Evolutionary conservation across 441 rosid genomes (phyloP).

Genomic region (Arabidopsis hybrid): DNA sequence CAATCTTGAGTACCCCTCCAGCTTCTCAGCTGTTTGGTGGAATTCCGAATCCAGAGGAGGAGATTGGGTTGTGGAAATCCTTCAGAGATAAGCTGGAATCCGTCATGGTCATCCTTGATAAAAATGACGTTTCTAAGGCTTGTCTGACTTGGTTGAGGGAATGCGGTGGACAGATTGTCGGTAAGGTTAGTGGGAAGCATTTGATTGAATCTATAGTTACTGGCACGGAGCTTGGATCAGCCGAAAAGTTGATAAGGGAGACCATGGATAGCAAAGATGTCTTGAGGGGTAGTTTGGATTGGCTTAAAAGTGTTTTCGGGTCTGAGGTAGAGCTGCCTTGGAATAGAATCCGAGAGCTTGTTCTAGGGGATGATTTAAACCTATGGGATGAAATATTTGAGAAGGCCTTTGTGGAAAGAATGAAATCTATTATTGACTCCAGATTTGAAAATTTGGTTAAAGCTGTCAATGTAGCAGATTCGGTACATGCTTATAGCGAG

Average conservation of each 20-base stretch:
- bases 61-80: conserved; percentile 85
- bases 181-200: conserved; percentile 70
- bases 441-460: conserved; percentile 71
- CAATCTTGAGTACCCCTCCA: conserved; percentile 86
- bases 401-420: conserved; percentile 90
- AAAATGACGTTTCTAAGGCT: conserved; percentile 60
- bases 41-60: conserved; percentile 92
- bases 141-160: conserved; percentile 88
- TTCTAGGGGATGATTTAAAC: conserved; percentile 84
- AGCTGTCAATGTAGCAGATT: conserved; percentile 63
- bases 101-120: conserved; percentile 64
- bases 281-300: conserved; percentile 85
- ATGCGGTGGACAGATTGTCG: conserved; percentile 69
- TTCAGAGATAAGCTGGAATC: conserved; percentile 86
- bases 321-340: conserved; percentile 97
- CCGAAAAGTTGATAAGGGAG: conserved; percentile 81
- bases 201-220: conserved; percentile 68
- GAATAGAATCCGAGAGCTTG: conserved; percentile 93
- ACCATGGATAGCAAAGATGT: conserved; percentile 91
- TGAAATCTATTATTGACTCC: conserved; percentile 72
- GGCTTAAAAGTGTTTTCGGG: conserved; percentile 94
- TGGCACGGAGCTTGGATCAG: conserved; percentile 81
- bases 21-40: conserved; percentile 95
- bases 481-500: conserved; percentile 55
- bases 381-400: conserved; percentile 99